Evolutionary conservation across 305 asterid species (phyloP).

Genomic region (Lippia alba): DNA sequence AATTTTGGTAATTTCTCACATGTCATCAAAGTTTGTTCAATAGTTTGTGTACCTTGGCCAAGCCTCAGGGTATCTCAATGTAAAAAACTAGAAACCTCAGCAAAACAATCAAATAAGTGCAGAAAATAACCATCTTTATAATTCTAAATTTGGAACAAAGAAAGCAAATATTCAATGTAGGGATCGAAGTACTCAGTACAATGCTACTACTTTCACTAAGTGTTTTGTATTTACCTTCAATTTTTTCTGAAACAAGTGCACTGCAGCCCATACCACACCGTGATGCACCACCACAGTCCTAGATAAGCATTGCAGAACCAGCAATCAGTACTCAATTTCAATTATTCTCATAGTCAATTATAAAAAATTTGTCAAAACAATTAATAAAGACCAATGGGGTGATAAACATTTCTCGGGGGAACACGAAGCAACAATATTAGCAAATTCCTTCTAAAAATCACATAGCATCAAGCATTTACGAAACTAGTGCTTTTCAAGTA

Average conservation of each 20-base stretch:
- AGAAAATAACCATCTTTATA: too few species aligned
- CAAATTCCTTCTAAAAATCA: too few species aligned
- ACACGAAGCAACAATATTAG: not conserved
- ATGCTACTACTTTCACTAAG: not conserved
- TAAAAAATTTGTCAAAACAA: not conserved
- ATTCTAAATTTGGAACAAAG: too few species aligned
- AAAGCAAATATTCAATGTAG: too few species aligned
- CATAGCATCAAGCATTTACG: too few species aligned
- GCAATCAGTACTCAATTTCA: slow-evolving; percentile 15
- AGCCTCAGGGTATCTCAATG: too few species aligned
- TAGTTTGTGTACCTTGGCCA: too few species aligned
- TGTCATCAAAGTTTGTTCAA: too few species aligned
- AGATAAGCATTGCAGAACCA: slow-evolving; percentile 29
- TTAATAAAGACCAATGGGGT: slow-evolving; percentile 7
- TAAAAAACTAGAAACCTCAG: too few species aligned
- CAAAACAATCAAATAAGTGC: too few species aligned
- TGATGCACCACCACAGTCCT: slow-evolving; percentile 92
- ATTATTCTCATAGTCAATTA: not conserved
- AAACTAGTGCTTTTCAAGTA: slow-evolving; percentile 15
- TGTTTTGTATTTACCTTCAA: slow-evolving; percentile 58
- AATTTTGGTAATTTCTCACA: too few species aligned
- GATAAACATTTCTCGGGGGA: not conserved
- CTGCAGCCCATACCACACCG: slow-evolving; percentile 97
- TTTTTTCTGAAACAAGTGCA: slow-evolving; percentile 70
- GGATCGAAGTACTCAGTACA: not conserved